These are phyloP conservation scores for Ocimum tenuiflorum DNA, from an alignment of 257 asterid genomes.

Conservation along the genomic window DNA sequence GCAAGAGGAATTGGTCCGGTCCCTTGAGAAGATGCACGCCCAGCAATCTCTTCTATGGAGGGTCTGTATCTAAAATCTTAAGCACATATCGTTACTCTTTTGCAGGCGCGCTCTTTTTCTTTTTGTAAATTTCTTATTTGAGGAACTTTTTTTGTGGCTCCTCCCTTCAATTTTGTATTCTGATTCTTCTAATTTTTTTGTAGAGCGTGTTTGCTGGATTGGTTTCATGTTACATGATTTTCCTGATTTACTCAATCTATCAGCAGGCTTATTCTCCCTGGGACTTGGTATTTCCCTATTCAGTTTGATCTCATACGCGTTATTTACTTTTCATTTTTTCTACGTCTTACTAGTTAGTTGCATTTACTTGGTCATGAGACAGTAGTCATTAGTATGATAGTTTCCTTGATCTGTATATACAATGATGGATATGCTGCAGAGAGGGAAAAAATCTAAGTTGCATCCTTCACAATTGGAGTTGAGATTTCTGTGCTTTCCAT, in stretches of 20 bases:
- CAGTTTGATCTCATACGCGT: neutral
- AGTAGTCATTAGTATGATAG: neutral
- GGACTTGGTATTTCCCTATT: slow-evolving; percentile 57
- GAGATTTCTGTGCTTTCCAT: neutral
- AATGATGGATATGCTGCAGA: neutral
- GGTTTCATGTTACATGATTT: slow-evolving; percentile 45
- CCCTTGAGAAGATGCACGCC: slow-evolving; percentile 63
- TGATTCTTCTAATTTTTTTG: slow-evolving; percentile 9
- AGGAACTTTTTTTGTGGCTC: neutral
- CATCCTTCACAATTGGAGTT: too few relatives aligned
- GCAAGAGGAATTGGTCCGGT: slow-evolving; percentile 81
- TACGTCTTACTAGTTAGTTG: neutral
- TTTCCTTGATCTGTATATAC: neutral
- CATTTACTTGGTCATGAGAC: neutral
- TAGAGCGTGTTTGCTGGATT: slow-evolving; percentile 65
- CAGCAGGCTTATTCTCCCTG: slow-evolving; percentile 76
- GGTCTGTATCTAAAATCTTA: slow-evolving; percentile 29
- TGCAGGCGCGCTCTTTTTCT: neutral
- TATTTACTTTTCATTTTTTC: neutral
- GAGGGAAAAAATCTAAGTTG: neutral
- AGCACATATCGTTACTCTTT: neutral
- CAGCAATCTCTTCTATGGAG: slow-evolving; percentile 77
- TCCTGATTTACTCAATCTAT: slow-evolving; percentile 65
- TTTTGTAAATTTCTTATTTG: neutral
- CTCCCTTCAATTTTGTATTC: neutral